Conservation (phyloP, 2,329 filamentous ascomycete genomes). For the Fonsecaea nubica region DNA sequence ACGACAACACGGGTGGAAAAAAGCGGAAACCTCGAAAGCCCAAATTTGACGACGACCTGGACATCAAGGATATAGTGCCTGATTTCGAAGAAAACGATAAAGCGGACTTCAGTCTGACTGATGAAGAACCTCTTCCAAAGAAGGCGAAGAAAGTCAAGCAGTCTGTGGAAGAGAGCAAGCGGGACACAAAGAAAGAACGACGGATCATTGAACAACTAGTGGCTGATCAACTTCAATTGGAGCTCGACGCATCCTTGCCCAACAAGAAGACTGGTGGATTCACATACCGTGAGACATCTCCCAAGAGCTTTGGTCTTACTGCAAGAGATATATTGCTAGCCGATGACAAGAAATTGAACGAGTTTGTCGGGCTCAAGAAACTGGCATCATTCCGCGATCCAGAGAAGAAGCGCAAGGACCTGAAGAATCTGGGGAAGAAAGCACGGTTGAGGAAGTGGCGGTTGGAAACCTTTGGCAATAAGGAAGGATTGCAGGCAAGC, state of each 20-base stretch:
- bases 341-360: slow-evolving; percentile 82
- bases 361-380: slow-evolving; percentile 93
- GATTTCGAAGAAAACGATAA: slow-evolving; percentile 61
- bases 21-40: slow-evolving; percentile 69
- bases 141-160: slow-evolving; percentile 57
- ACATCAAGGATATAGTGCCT: slow-evolving; percentile 92
- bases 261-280: slow-evolving; percentile 63
- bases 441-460: slow-evolving; percentile 87
- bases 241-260: slow-evolving; percentile 71
- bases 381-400: slow-evolving; percentile 85
- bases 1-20: slow-evolving; percentile 69
- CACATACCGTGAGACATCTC: slow-evolving; percentile 93
- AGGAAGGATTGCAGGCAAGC: slow-evolving; percentile 53
- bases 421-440: slow-evolving; percentile 91
- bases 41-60: slow-evolving; percentile 95
- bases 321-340: slow-evolving; percentile 90
- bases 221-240: slow-evolving; percentile 78
- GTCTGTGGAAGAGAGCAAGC: slow-evolving; percentile 65
- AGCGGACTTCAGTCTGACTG: slow-evolving; percentile 63
- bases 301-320: slow-evolving; percentile 86
- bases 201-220: slow-evolving; percentile 84
- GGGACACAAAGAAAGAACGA: slow-evolving; percentile 78
- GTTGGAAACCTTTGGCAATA: slow-evolving; percentile 69
- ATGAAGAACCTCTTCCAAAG: slow-evolving; percentile 58
- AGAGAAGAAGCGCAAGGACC: slow-evolving; percentile 87